Evolutionary conservation across 2,329 filamentous ascomycete genomes (phyloP), one percentile per base, ranked within the genome.

Genomic region (Blastomyces gilchristii): DNA sequence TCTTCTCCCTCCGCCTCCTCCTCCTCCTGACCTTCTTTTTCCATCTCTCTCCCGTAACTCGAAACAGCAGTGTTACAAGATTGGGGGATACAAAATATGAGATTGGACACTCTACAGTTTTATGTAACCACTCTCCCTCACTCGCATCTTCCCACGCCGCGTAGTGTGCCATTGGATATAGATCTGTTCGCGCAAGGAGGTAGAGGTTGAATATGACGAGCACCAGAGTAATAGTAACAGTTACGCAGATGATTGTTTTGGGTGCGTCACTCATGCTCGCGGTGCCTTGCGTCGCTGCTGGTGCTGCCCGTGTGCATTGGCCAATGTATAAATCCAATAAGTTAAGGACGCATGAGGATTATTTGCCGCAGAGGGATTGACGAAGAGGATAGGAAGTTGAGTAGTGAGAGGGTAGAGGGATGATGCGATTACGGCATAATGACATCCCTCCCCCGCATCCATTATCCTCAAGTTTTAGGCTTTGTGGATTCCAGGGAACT

Each of bases 81-180:
- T 22, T 34, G n/a, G 34, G n/a, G 34, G 4, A 18, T 25, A 43
- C 6, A 43, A 4, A 49, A 47, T 2, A 58, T 39, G 52, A 56
- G 31, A 56, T 34, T 56, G 56, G 41, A 39, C n/a, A 45, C 16
- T 39, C 56, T 45, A 58, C 63, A 54, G 75, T 75, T 53, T 77
- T 67, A 59, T 53, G 11, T 9, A 18, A 14, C 49, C n/a, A 37
- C 37, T n/a, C 25, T 11, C 37, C 43, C 37, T 37, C 34, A 39
- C 31, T 6, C 16, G 16, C 60, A 34, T 54, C 50, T 2, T 47
- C 39, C 39, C 50, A 22, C 16, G 50, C 9, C 16, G 28, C 16
- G 18, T 54, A 22, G 39, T 57, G 12, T 28, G 60, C 60, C 50
- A 56, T 62, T 49, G 43, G 50, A 62, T 62, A 43, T 28, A 62